A percentile compares a stretch with the other conserved stretches of the same genome.
Conservation (phyloP, 441 rosid species). For the Bocquillonia castaneifolia region DNA sequence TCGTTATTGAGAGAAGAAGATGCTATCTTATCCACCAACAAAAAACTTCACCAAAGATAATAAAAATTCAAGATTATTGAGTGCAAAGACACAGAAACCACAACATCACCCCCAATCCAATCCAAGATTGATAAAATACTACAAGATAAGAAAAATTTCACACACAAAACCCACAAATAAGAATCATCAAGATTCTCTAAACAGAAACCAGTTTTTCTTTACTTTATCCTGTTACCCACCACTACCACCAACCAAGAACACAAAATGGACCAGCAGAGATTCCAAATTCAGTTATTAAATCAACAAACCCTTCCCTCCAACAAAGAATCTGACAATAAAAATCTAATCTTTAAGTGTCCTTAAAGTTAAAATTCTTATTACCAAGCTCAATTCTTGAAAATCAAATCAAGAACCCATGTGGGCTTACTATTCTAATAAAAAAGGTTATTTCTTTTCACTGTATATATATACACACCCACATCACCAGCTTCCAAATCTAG, state of each 20-base stretch:
- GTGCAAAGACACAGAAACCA: constrained; percentile 20
- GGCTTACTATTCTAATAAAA: not conserved
- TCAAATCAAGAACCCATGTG: constrained; percentile 2
- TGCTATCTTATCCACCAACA: constrained; percentile 45
- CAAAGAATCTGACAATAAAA: constrained; percentile 30
- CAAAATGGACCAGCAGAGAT: constrained; percentile 37
- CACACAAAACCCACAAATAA: constrained; percentile 22
- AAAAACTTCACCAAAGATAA: constrained; percentile 12
- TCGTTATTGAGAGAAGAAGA: constrained; percentile 23
- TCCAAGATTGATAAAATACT: constrained; percentile 16
- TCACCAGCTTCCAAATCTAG: constrained; percentile 1
- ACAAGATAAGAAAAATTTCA: constrained; percentile 28
- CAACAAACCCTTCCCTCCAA: constrained; percentile 20
- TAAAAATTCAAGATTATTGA: constrained; percentile 21
- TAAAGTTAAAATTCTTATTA: constrained; percentile 1
- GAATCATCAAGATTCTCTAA: constrained; percentile 42
- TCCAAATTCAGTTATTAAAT: constrained; percentile 32
- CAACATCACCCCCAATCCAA: not conserved
- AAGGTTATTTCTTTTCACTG: not conserved
- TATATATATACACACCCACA: no score
- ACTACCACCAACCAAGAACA: constrained; percentile 26
- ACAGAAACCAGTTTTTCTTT: constrained; percentile 24
- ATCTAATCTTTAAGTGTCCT: constrained; percentile 16
- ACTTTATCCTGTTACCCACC: constrained; percentile 28
- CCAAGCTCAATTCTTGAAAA: constrained; percentile 23